A percentile compares a stretch with the other conserved stretches of the same genome.
Evolutionary conservation across 148 eudicot species (phyloP).

Genomic region (Heliamphora exappendiculata): DNA sequence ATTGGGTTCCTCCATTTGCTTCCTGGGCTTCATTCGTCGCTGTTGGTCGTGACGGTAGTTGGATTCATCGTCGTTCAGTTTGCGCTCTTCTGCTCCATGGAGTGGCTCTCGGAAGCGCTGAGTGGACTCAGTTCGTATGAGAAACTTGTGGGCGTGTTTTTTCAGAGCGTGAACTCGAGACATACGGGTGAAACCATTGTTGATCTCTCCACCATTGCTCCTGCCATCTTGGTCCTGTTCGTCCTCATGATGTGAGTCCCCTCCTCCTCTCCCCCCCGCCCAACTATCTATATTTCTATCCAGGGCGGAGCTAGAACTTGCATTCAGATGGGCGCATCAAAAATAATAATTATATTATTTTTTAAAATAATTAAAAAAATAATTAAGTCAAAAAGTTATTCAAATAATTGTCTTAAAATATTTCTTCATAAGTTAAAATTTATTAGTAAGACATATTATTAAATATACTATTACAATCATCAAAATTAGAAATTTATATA

Average conservation of each 20-base stretch:
- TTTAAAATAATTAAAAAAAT: too few species aligned
- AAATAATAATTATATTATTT: too few species aligned
- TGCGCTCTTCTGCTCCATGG: conserved; percentile 33
- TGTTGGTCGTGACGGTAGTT: conserved; percentile 27
- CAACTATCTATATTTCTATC: too few species aligned
- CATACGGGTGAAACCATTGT: conserved; percentile 62
- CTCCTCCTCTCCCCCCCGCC: neutral
- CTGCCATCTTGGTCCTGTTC: conserved; percentile 51
- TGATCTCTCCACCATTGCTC: conserved; percentile 41
- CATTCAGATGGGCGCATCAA: too few species aligned
- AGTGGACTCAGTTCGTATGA: conserved; percentile 30
- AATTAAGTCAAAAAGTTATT: too few species aligned
- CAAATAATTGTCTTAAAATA: too few species aligned
- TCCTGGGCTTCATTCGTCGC: conserved; percentile 18
- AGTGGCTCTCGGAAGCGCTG: conserved; percentile 35
- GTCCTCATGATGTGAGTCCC: conserved; percentile 57
- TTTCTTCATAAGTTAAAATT: too few species aligned
- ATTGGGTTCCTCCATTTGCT: conserved; percentile 39
- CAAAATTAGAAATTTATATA: too few species aligned
- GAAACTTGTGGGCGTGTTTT: conserved; percentile 40
- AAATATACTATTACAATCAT: too few species aligned
- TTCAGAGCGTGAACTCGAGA: conserved; percentile 50
- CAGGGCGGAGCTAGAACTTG: too few species aligned
- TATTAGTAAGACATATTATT: too few species aligned
- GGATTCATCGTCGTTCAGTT: conserved; percentile 39